Percentiles rank a stretch among this genome's conserved stretches.
These are phyloP conservation scores for Mycena vulgaris DNA, from an alignment of 768 basidiomycete genomes.

Conservation along the genomic window DNA sequence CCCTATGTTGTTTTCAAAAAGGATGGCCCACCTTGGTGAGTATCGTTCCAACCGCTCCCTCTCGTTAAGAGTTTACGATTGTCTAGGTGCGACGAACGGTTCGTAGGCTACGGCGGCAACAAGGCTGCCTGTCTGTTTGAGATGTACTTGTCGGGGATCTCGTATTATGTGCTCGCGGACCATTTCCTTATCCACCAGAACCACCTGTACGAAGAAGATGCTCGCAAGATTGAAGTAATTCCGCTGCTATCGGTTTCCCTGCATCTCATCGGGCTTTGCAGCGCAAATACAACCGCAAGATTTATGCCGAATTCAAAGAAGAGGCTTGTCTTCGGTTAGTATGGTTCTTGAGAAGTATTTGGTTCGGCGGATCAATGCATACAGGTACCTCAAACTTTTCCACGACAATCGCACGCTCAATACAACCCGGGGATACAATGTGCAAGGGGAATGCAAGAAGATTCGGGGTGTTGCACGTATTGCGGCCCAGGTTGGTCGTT, in stretches of 20 bases:
- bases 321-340: constrained; percentile 78
- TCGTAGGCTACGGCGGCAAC: constrained; percentile 93
- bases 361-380: neutral
- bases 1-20: constrained; percentile 90
- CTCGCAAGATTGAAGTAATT: constrained; percentile 77
- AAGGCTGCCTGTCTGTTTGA: constrained; percentile 95
- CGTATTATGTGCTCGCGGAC: constrained; percentile 87
- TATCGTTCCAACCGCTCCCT: constrained; percentile 10
- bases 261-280: constrained; percentile 43
- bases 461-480: constrained; percentile 65
- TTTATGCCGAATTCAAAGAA: constrained; percentile 85
- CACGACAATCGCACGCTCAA: constrained; percentile 66
- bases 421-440: constrained; percentile 66
- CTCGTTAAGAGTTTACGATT: constrained; percentile 15
- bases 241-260: neutral
- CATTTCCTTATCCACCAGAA: constrained; percentile 94
- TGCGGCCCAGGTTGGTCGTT: constrained; percentile 53
- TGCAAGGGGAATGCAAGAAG: constrained; percentile 75
- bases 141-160: constrained; percentile 90
- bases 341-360: neutral
- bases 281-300: constrained; percentile 82
- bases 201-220: constrained; percentile 84
- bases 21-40: constrained; percentile 81
- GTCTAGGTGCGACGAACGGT: constrained; percentile 90
- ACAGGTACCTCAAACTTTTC: constrained; percentile 77